Base-by-base conservation (phyloP, 257 asterid species). In the Ligustrum vulgare region DNA sequence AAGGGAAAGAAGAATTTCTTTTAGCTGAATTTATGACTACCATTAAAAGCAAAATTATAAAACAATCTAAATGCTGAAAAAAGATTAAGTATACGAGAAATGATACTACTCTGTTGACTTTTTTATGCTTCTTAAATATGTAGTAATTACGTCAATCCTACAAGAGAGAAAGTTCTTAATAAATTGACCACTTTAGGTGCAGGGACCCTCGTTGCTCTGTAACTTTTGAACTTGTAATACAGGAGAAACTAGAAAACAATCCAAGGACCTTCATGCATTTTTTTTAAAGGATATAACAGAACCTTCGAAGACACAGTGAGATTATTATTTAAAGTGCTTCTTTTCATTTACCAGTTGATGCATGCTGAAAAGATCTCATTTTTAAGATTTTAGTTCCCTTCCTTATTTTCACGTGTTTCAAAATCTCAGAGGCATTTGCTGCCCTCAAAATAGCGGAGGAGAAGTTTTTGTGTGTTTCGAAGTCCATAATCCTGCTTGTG, bases 391-490 rank as follows among this genome's bases (percentile, higher is more conserved):
- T 62, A 13, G 0, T 56, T 66, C 65, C 51, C 28, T 75, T 73
- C 16, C 72, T 76, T 70, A 70, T 70, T 23, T 77, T 66, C 72
- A 18, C 67, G 35, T 41, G n/a, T 60, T 77, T 76, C 37, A 47
- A 64, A 73, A 11, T 79, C 51, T 75, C 87, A 94, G 98, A 92
- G 74, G 98, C 99, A 67, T 89, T 94, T 86, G 82, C 91, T 78
- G 99, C 98, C 65, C 84, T 94, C 43, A 83, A 79, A 82, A 84
- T 88, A 72, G 97, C 97, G 16, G 98, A 91, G 80, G 86, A 87
- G 83, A 92, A 90, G 88, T 92, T 92, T 71, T 69, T 76, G 60
- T 87, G 89, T 77, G 86, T 86, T 78, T 89, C 97, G 32, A 92
- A 91, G 91, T 91, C 98, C 73, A 87, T 89, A 86, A 84, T 88